Evolutionary conservation across 441 rosid genomes (phyloP).

Genomic region (Erodium trifolium): DNA sequence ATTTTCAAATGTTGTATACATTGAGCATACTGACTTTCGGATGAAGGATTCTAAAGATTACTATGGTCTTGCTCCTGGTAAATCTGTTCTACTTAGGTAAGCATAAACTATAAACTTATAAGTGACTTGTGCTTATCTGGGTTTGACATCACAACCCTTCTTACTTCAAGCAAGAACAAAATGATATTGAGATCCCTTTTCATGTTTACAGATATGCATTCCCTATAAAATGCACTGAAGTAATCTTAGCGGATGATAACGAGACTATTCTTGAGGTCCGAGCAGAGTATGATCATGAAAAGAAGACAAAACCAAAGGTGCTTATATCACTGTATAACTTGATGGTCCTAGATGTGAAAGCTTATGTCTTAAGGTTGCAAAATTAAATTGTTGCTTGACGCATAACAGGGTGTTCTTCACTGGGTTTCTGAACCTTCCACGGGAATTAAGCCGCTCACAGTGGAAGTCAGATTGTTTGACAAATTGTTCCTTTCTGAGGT

Average conservation of each 20-base stretch:
- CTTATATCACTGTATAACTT: conserved; percentile 8
- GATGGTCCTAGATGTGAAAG: conserved; percentile 1
- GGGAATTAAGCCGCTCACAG: conserved; percentile 51
- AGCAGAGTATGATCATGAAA: conserved; percentile 79
- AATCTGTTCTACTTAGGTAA: conserved; percentile 78
- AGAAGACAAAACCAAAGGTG: conserved; percentile 84
- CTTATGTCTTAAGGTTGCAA: background rate
- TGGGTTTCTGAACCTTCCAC: conserved; percentile 77
- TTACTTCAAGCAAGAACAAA: background rate
- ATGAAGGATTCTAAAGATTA: conserved; percentile 87
- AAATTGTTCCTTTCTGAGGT: conserved; percentile 86
- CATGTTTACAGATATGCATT: conserved; percentile 59
- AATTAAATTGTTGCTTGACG: conserved; percentile 7
- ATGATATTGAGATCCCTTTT: background rate
- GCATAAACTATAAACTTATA: background rate
- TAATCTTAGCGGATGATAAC: conserved; percentile 66
- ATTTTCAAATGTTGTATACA: conserved; percentile 69
- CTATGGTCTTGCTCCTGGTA: conserved; percentile 92
- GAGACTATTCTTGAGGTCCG: conserved; percentile 66
- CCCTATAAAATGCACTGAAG: conserved; percentile 82
- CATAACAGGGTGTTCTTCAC: conserved; percentile 76
- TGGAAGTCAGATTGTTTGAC: conserved; percentile 88
- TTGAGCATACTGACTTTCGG: conserved; percentile 81
- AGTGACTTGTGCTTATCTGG: background rate
- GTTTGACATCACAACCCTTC: conserved; percentile 6